Conservation (phyloP, 2,329 filamentous ascomycete species). For the Cyphellophora europaea region DNA sequence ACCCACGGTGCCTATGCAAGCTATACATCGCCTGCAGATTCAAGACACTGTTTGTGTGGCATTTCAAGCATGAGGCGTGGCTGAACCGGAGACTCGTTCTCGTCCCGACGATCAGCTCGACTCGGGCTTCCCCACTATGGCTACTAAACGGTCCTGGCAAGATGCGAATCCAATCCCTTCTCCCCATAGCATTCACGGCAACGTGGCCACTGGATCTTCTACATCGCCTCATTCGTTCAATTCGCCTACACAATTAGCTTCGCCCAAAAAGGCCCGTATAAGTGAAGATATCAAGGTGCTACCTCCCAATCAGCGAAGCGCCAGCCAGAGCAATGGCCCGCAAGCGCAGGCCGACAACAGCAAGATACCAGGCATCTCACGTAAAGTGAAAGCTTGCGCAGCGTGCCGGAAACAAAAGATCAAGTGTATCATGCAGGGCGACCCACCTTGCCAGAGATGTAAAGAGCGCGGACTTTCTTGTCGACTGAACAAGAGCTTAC, state of each 20-base stretch:
- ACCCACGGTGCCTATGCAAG: too few relatives aligned
- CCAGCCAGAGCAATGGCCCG: conserved; percentile 13
- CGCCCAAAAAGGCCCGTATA: conserved; percentile 15
- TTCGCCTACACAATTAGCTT: conserved; percentile 11
- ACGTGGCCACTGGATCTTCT: conserved; percentile 7
- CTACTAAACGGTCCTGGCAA: conserved; percentile 20
- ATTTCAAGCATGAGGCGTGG: too few relatives aligned
- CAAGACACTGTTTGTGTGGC: too few relatives aligned
- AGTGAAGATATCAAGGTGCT: conserved; percentile 15
- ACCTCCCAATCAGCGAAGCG: conserved; percentile 9
- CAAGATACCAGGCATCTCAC: conserved; percentile 26
- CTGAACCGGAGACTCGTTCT: too few relatives aligned
- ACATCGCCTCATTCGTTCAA: conserved; percentile 11
- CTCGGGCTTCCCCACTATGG: too few relatives aligned
- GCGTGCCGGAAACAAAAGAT: conserved; percentile 45
- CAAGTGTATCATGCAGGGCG: conserved; percentile 44
- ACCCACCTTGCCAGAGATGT: conserved; percentile 41
- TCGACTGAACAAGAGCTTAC: conserved; percentile 42
- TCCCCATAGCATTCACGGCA: conserved; percentile 10
- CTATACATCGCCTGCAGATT: too few relatives aligned
- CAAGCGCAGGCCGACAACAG: conserved; percentile 2
- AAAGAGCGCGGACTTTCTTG: conserved; percentile 40
- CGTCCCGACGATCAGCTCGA: too few relatives aligned
- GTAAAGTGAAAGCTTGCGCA: conserved; percentile 40
- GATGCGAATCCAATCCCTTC: conserved; percentile 19